Evolutionary conservation across 2,329 filamentous ascomycete species (phyloP), one percentile per base, ranked within the genome.

Genomic region (Cladosporium sp.): DNA sequence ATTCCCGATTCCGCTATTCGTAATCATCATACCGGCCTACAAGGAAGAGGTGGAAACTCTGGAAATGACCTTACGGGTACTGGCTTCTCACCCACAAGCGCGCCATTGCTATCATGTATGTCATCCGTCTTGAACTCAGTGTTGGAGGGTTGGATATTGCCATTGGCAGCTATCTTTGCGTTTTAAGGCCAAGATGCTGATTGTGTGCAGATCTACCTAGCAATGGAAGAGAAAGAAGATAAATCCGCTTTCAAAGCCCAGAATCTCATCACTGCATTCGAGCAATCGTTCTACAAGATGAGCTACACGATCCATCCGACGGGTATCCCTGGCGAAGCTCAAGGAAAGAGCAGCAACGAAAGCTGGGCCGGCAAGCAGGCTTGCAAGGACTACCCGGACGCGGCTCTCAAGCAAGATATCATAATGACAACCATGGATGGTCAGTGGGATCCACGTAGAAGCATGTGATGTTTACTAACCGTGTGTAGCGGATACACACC

Each of bases 261-360:
- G 66, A 81, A 80, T 10, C 80, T 92, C 18, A 83, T 88, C n/a
- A 82, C 85, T 57, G 84, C 86, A 67, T 91, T 90, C 71, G 78
- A 84, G 69, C 86, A 86, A 72, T 86, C 84, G 66, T 92, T 92
- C 74, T 86, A 86, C 51, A 85, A 84, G 66, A 88, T 92, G 71
- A 85, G 87, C 71, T 88, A 86, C 74, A 91, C 88, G 2, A 77
- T 90, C 14, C 90, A 92, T 72, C 89, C 90, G 1, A 78, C 82
- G 26, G 86, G 87, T 64, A 86, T 92, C 61, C 84, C 85, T 3
- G 87, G 87, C 14, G 90, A 92, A 74, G 86, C 89, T 59, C 87
- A 89, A 64, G 90, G 90, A 66, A 92, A 92, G 74, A 90, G 90
- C 69, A 92, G 89, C 80, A 92, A 92, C 76, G 83, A 90, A 67